A percentile compares a stretch with the other conserved stretches of the same genome.
Evolutionary conservation across 768 basidiomycete species (phyloP).

Genomic region (Multifurca ochricompacta): DNA sequence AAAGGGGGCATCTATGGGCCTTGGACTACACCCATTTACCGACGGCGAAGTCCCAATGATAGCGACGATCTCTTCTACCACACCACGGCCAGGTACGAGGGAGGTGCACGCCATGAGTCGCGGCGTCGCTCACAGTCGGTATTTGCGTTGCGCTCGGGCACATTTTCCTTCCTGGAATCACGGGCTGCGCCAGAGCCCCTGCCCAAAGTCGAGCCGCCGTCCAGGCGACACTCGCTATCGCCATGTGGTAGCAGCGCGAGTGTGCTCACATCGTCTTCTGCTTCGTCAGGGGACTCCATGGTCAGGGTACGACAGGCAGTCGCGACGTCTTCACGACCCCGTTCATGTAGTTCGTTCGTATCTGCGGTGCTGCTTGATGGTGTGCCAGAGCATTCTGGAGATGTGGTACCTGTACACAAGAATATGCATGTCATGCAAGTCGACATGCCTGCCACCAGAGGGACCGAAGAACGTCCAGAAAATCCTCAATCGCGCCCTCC

Average conservation of each 20-base stretch:
- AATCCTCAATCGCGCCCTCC: neutral
- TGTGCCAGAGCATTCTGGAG: neutral
- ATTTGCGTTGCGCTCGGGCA: constrained; percentile 20
- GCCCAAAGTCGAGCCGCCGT: neutral
- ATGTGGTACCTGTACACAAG: constrained; percentile 2
- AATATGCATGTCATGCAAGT: constrained; percentile 17
- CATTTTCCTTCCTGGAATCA: constrained; percentile 18
- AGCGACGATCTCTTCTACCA: neutral
- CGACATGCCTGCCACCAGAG: constrained; percentile 2
- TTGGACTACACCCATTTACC: constrained; percentile 1
- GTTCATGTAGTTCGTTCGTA: constrained; percentile 16
- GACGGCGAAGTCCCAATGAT: neutral
- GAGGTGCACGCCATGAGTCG: constrained; percentile 21
- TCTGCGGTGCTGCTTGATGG: constrained; percentile 6
- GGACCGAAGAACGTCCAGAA: neutral
- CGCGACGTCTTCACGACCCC: neutral
- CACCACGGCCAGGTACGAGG: constrained; percentile 3
- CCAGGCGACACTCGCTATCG: constrained; percentile 5
- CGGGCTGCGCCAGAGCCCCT: neutral
- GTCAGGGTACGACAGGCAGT: neutral
- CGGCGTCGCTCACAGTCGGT: constrained; percentile 30
- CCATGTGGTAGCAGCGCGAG: constrained; percentile 14
- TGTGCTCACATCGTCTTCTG: constrained; percentile 16
- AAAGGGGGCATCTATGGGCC: constrained; percentile 15
- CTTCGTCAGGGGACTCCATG: constrained; percentile 9